phyloP scores from a whole-genome alignment of 1,139 yeast species.

The Debaryomyces singareniensis region DNA sequence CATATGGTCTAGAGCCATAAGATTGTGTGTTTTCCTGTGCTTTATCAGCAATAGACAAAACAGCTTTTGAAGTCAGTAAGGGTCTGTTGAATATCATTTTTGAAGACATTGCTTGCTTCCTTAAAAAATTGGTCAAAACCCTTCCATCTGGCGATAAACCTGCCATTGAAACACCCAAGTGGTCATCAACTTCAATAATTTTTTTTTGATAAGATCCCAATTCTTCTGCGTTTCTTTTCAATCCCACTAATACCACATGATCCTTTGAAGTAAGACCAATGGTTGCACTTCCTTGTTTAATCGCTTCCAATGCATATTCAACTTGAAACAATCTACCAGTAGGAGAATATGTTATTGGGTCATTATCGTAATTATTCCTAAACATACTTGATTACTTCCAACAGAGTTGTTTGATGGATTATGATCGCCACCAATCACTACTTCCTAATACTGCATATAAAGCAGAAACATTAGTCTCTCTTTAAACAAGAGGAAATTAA shows the following conservation, averaged over 20 bases:
- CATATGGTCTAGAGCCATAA: slow-evolving; percentile 95
- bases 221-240: slow-evolving; percentile 95
- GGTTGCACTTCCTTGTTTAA: slow-evolving; percentile 96
- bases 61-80: slow-evolving; percentile 81
- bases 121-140: slow-evolving; percentile 77
- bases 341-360: slow-evolving; percentile 94
- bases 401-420: not conserved
- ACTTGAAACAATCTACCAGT: slow-evolving; percentile 94
- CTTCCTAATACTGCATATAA: not conserved
- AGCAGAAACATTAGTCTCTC: too few species aligned
- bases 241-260: slow-evolving; percentile 87
- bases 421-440: slow-evolving; percentile 4
- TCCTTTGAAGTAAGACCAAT: slow-evolving; percentile 85
- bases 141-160: slow-evolving; percentile 99
- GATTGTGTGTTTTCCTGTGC: slow-evolving; percentile 96
- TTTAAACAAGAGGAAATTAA: too few species aligned
- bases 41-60: slow-evolving; percentile 83
- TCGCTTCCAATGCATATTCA: slow-evolving; percentile 95
- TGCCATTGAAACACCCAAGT: slow-evolving; percentile 91
- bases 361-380: slow-evolving; percentile 97
- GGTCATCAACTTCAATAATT: slow-evolving; percentile 84
- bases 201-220: slow-evolving; percentile 95
- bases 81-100: slow-evolving; percentile 84
- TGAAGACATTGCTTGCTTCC: slow-evolving; percentile 89
- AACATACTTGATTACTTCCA: slow-evolving; percentile 51